These are phyloP conservation scores for Kalmusia sp. DNA, from an alignment of 2,329 filamentous ascomycete species.

Conservation along the genomic window DNA sequence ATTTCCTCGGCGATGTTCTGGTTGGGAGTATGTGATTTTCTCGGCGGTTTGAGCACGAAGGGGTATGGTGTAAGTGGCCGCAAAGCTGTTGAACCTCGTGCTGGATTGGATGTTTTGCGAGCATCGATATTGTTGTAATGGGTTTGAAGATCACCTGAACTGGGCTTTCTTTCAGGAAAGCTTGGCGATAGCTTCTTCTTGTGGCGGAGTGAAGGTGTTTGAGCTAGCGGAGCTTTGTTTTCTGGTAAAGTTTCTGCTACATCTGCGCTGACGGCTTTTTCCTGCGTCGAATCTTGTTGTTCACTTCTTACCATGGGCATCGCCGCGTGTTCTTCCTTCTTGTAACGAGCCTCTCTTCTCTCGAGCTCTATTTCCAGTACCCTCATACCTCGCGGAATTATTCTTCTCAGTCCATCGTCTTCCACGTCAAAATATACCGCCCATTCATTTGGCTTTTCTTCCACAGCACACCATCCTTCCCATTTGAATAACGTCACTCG, in stretches of 20 bases:
- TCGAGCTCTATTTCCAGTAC: conserved; percentile 62
- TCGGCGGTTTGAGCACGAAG: no score
- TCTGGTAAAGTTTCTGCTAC: no score
- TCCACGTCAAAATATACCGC: conserved; percentile 52
- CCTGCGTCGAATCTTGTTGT: background rate
- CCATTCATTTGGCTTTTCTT: conserved; percentile 26
- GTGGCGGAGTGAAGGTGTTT: background rate
- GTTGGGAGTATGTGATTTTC: no score
- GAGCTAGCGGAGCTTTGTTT: no score
- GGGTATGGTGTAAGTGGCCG: no score
- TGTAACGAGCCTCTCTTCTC: conserved; percentile 6
- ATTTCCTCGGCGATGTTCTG: no score
- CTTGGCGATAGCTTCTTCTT: background rate
- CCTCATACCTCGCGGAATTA: conserved; percentile 53
- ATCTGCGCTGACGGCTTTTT: background rate
- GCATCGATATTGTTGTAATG: background rate
- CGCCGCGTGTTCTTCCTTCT: background rate
- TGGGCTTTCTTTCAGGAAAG: background rate
- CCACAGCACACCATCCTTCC: conserved; percentile 34
- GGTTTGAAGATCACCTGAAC: background rate
- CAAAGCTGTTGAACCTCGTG: no score
- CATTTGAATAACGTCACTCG: conserved; percentile 29
- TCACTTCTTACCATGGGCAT: background rate
- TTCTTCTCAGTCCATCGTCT: conserved; percentile 36
- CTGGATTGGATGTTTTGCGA: background rate